Base-by-base conservation (phyloP, 1,284 basidiomycete species). In the Trichosporon sp. region DNA sequence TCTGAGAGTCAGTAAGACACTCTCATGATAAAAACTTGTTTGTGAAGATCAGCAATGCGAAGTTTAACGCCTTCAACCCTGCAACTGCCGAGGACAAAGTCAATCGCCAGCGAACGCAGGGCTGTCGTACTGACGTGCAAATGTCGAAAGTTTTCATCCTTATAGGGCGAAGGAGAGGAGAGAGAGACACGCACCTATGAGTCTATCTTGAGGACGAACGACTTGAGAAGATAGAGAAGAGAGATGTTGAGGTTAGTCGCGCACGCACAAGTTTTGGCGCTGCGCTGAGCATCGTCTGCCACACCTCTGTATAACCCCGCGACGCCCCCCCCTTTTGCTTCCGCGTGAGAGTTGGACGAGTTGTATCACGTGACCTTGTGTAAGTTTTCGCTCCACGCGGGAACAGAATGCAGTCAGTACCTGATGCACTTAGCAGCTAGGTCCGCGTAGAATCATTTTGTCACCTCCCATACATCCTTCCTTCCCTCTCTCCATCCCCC, bases 101-200 rank as follows among this genome's bases (percentile, higher is more conserved):
- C 52, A 25, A 27, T 37, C 44, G 6, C 32, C 25, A 36, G 37
- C 29, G 16, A 16, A 56, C 46, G 58, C 62, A 49, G 40, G 56
- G 58, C 56, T 56, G 68, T 74, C 73, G 70, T 74, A 68, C 73
- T 74, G 73, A 74, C 73, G 73, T 74, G 73, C 73, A 74, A 74
- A 74, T 69, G 68, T 70, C 68, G 62, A 66, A 64, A 63, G 61
- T 63, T 71, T 71, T 73, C 72, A 67, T 73, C 73, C 40, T 44
- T n/a, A n/a, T 44, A 16, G 63, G 67, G 61, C 57, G 61, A 27
- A 29, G 33, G 25, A 29, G 34, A 14, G 46, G 54, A 40, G 33
- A 33, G 40, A 11, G 31, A 52, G 31, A 9, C 7, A 60, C 62
- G 25, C 54, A 63, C 62, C 58, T 54, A 54, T 29, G 11, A n/a